A percentile compares a stretch with the other conserved stretches of the same genome.
Evolutionary conservation across 139 green algal genomes (phyloP).

Genomic region (Edaphochlamys debaryana): DNA sequence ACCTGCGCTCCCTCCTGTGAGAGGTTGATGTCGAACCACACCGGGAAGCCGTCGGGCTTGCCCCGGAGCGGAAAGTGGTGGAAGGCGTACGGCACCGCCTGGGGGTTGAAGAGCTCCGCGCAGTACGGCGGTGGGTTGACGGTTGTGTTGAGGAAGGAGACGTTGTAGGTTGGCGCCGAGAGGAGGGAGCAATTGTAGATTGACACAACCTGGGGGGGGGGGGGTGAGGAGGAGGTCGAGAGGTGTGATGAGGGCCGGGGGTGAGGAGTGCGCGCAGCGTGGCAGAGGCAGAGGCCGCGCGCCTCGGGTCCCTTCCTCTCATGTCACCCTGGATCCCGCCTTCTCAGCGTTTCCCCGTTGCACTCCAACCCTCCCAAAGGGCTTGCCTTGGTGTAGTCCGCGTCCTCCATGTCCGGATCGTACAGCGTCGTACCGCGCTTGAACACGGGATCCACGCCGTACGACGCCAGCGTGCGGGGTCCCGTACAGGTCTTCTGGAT

Average conservation of each 20-base stretch:
- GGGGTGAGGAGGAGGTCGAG: too few species aligned
- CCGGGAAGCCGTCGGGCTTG: constrained; percentile 71
- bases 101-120: constrained; percentile 78
- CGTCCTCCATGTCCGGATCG: constrained; percentile 74
- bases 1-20: constrained; percentile 36
- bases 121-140: constrained; percentile 75
- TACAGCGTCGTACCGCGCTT: constrained; percentile 75
- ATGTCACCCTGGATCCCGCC: too few species aligned
- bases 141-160: constrained; percentile 45
- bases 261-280: too few species aligned
- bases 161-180: constrained; percentile 59
- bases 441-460: constrained; percentile 84
- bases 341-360: too few species aligned
- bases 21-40: constrained; percentile 87
- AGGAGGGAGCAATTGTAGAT: constrained; percentile 81
- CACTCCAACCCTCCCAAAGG: too few species aligned
- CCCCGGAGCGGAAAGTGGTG: constrained; percentile 60
- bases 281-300: not conserved
- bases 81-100: constrained; percentile 78
- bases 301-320: too few species aligned
- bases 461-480: constrained; percentile 40
- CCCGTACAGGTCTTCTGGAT: constrained; percentile 75
- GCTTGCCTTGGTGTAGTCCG: constrained; percentile 6
- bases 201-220: constrained; percentile 30
- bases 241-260: too few species aligned